phyloP scores from a whole-genome alignment of 2,329 filamentous ascomycete genomes.

The Plenodomus biglobosus region DNA sequence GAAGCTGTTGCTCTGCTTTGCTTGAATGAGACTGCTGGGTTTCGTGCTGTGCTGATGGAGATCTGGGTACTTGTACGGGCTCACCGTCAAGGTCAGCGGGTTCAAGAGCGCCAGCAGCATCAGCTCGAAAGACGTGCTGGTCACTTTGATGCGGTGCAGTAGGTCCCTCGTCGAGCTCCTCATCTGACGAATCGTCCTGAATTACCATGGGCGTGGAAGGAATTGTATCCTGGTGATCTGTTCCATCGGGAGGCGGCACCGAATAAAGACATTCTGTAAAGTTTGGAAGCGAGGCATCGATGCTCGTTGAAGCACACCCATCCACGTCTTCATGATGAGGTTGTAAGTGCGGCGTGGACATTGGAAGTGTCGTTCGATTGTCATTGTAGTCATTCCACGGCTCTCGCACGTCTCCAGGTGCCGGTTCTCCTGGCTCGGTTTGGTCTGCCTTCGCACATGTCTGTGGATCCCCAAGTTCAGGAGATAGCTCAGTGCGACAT shows the following conservation, averaged over 20 bases:
- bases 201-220: slow-evolving; percentile 32
- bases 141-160: slow-evolving; percentile 7
- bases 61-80: slow-evolving; percentile 27
- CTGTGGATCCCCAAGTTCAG: slow-evolving; percentile 23
- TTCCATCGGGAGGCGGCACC: slow-evolving; percentile 12
- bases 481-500: slow-evolving; percentile 10
- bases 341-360: background rate
- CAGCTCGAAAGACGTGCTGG: background rate
- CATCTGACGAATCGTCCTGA: slow-evolving; percentile 24
- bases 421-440: background rate
- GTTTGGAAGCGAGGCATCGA: background rate
- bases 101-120: slow-evolving; percentile 7
- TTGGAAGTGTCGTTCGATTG: background rate
- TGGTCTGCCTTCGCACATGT: background rate
- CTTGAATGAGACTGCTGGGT: slow-evolving; percentile 34
- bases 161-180: slow-evolving; percentile 8
- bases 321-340: background rate
- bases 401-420: background rate
- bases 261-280: slow-evolving; percentile 10
- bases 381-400: too few species aligned
- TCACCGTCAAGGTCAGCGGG: slow-evolving; percentile 21
- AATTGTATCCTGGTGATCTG: slow-evolving; percentile 16
- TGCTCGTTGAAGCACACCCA: background rate
- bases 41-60: slow-evolving; percentile 21
- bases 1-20: slow-evolving; percentile 39